These are phyloP conservation scores for Immersiporthe knoxdaviesiana DNA, from an alignment of 2,329 filamentous ascomycete species.

Conservation along the genomic window DNA sequence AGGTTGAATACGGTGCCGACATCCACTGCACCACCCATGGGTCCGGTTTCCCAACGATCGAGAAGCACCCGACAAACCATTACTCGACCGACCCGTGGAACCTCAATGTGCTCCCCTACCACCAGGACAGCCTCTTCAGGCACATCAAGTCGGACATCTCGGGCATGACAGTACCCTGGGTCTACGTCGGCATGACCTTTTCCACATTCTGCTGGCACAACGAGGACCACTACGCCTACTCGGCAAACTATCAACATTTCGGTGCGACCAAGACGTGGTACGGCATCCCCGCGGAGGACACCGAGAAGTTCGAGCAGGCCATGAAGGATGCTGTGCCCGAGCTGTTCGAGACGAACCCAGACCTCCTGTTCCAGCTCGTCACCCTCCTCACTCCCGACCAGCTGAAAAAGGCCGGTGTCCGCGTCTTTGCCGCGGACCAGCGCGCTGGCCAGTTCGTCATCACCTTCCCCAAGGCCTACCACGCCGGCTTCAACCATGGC, in stretches of 20 bases:
- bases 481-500: constrained; percentile 96
- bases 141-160: constrained; percentile 99
- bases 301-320: constrained; percentile 90
- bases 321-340: constrained; percentile 96
- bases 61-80: constrained; percentile 83
- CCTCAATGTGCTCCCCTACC: constrained; percentile 86
- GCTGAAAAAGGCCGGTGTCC: constrained; percentile 87
- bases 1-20: constrained; percentile 97
- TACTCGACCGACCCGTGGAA: constrained; percentile 96
- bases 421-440: constrained; percentile 94
- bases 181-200: constrained; percentile 99
- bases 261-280: constrained; percentile 99
- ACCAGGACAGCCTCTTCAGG: constrained; percentile 89
- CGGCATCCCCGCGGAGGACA: constrained; percentile 90
- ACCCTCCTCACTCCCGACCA: constrained; percentile 93
- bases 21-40: constrained; percentile 98
- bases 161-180: constrained; percentile 98
- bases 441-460: constrained; percentile 94
- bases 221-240: constrained; percentile 97
- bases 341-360: constrained; percentile 94
- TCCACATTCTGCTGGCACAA: constrained; percentile 99
- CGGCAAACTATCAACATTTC: constrained; percentile 97
- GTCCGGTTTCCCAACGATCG: constrained; percentile 93
- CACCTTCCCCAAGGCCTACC: constrained; percentile 95
- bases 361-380: constrained; percentile 95